Evolutionary conservation across 768 basidiomycete species (phyloP), one percentile per base, ranked within the genome.

Genomic region (Boletus rex-veris): DNA sequence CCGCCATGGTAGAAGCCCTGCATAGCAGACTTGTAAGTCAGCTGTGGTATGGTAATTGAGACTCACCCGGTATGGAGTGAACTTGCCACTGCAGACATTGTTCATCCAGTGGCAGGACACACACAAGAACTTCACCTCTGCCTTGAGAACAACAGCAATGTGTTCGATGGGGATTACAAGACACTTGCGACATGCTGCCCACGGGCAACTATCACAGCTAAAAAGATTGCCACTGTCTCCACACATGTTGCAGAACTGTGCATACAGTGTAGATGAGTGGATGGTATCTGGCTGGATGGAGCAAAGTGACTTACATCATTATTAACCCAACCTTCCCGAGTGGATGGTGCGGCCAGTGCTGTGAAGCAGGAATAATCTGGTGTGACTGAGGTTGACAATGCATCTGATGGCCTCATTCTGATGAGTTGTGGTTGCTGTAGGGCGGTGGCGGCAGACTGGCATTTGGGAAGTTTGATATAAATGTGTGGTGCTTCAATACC

Each of bases 191-290:
- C 43, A 51, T 4, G 5, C 36, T 19, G 28, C 15, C 3, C 7
- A 43, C 1, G 35, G 50, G 14, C 50, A 51, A n/a, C 43, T 44
- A 35, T 45, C 43, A 11, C 50, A 51, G 12, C 3, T 19, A 10
- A 19, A 45, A 4, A 52, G 44, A 4, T 14, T 1, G 0, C 42
- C 50, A 15, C 50, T 35, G 1, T 51, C 35, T 0, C 24, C n/a
- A 19, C 50, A 51, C 50, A 51, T 51, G 41, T 51, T 42, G 35
- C 50, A 51, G 14, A 51, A 51, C 49, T 50, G 14, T 33, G 24
- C 24, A 26, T 14, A 14, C 4, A 7, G 16, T 15, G 18, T 16
- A 10, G 16, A 30, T 24, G 7, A 5, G 3, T 19, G 24, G 31
- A 44, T 14, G n/a, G 19, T 12, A 21, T 5, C n/a, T 33, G 31